These are phyloP conservation scores for Nasturtium officinale DNA, from an alignment of 345 rosid species.

Conservation along the genomic window DNA sequence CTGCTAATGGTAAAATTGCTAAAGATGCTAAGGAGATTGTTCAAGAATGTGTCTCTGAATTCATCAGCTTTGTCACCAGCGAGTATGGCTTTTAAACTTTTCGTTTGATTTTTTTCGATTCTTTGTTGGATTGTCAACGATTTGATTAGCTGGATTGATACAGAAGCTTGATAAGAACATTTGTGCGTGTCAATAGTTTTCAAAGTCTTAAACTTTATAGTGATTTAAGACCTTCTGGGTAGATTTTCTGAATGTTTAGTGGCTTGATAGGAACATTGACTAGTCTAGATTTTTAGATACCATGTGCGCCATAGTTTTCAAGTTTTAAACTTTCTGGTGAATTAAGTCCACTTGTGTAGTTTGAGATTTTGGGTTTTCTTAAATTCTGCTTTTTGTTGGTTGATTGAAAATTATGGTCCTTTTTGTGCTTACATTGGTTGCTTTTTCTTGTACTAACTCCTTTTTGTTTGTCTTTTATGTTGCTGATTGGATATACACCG, in stretches of 20 bases:
- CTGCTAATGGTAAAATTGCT: slow-evolving; percentile 91
- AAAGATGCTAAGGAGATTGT: slow-evolving; percentile 97
- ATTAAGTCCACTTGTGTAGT: slow-evolving; percentile 3
- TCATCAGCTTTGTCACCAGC: slow-evolving; percentile 97
- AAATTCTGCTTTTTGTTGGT: not conserved
- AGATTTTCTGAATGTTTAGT: not conserved
- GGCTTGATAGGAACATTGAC: not conserved
- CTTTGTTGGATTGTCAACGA: not conserved
- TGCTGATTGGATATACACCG: not conserved
- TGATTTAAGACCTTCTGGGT: slow-evolving; percentile 3
- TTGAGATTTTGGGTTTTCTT: slow-evolving; percentile 11
- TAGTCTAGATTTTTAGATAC: not conserved
- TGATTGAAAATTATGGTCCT: not conserved
- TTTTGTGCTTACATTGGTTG: not conserved
- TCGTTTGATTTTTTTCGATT: slow-evolving; percentile 20
- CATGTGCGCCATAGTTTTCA: not conserved
- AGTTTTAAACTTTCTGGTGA: slow-evolving; percentile 15
- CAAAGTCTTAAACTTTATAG: slow-evolving; percentile 12
- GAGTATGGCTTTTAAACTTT: slow-evolving; percentile 54
- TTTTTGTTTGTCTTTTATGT: slow-evolving; percentile 15
- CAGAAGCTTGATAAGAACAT: slow-evolving; percentile 5
- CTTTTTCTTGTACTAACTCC: not conserved
- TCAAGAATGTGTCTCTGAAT: slow-evolving; percentile 96
- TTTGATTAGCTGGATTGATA: slow-evolving; percentile 2
- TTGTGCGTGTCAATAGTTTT: not conserved